Evolutionary conservation across 305 asterid species (phyloP).

Genomic region (Fraxinus angustifolia): DNA sequence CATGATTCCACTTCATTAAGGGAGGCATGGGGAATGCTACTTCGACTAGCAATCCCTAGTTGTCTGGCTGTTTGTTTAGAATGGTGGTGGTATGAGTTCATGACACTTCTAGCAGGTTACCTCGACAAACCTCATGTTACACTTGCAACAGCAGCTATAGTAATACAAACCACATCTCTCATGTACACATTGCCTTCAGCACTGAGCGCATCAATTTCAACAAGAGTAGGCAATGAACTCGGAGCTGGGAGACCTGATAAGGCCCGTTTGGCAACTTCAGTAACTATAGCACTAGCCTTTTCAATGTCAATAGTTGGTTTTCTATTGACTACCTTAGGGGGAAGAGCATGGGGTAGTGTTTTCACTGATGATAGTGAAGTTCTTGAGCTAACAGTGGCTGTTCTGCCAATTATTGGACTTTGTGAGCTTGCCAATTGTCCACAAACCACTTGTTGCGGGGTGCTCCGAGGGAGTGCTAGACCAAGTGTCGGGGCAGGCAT

Average conservation of each 20-base stretch:
- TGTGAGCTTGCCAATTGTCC: slow-evolving; percentile 93
- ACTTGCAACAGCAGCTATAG: slow-evolving; percentile 80
- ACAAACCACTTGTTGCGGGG: slow-evolving; percentile 86
- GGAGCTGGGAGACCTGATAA: slow-evolving; percentile 75
- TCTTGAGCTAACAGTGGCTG: slow-evolving; percentile 55
- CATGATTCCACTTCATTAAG: slow-evolving; percentile 35
- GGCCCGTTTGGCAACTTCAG: slow-evolving; percentile 64
- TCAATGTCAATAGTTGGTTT: slow-evolving; percentile 56
- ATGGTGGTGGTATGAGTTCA: slow-evolving; percentile 96
- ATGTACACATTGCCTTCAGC: slow-evolving; percentile 90
- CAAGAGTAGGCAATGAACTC: slow-evolving; percentile 78
- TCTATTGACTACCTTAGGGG: slow-evolving; percentile 60
- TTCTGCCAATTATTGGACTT: slow-evolving; percentile 72
- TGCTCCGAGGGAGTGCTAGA: slow-evolving; percentile 81
- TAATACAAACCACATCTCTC: slow-evolving; percentile 84
- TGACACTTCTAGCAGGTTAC: slow-evolving; percentile 82
- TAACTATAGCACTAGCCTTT: slow-evolving; percentile 62
- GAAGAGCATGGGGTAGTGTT: slow-evolving; percentile 64
- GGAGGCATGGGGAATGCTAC: slow-evolving; percentile 63
- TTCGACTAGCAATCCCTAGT: slow-evolving; percentile 60
- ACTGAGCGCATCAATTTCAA: slow-evolving; percentile 67
- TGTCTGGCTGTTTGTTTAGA: slow-evolving; percentile 77
- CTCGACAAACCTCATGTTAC: slow-evolving; percentile 70
- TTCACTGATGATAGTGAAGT: slow-evolving; percentile 66
- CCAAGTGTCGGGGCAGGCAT: slow-evolving; percentile 68